phyloP scores from a whole-genome alignment of 306 rosid species.

The Cucurbita maxima region DNA sequence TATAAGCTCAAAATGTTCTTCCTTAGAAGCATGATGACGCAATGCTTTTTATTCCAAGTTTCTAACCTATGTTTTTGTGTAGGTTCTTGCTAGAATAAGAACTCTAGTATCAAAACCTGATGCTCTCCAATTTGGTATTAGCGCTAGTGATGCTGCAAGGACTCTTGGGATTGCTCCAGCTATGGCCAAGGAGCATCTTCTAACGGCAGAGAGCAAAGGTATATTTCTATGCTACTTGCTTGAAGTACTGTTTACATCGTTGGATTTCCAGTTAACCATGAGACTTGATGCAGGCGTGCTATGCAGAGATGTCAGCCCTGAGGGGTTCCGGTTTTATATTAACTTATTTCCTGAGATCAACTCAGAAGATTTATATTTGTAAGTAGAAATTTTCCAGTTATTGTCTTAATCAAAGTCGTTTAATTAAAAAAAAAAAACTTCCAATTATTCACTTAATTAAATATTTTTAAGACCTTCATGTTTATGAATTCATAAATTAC shows the following conservation, averaged over 20 bases:
- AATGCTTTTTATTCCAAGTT: neutral
- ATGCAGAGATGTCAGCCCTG: constrained; percentile 89
- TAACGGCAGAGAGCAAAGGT: constrained; percentile 89
- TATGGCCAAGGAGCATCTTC: constrained; percentile 97
- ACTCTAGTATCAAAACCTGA: constrained; percentile 56
- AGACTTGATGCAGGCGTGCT: constrained; percentile 51
- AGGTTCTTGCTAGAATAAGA: constrained; percentile 76
- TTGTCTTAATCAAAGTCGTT: neutral
- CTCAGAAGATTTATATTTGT: constrained; percentile 46
- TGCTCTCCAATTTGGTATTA: constrained; percentile 65
- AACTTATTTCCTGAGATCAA: constrained; percentile 59
- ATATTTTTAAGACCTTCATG: neutral
- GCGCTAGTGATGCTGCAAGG: constrained; percentile 92
- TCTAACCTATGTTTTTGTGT: neutral
- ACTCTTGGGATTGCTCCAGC: constrained; percentile 85
- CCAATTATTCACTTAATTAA: neutral
- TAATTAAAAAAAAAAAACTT: neutral
- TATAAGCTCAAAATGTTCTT: neutral
- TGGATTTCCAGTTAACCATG: constrained; percentile 10
- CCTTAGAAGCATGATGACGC: neutral
- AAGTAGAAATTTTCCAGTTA: constrained; percentile 28
- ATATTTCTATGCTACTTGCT: neutral
- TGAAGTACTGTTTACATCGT: neutral
- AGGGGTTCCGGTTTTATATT: constrained; percentile 75
- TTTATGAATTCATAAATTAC: neutral